Evolutionary conservation across 768 basidiomycete species (phyloP).

Genomic region (Agaricus subrufescens): DNA sequence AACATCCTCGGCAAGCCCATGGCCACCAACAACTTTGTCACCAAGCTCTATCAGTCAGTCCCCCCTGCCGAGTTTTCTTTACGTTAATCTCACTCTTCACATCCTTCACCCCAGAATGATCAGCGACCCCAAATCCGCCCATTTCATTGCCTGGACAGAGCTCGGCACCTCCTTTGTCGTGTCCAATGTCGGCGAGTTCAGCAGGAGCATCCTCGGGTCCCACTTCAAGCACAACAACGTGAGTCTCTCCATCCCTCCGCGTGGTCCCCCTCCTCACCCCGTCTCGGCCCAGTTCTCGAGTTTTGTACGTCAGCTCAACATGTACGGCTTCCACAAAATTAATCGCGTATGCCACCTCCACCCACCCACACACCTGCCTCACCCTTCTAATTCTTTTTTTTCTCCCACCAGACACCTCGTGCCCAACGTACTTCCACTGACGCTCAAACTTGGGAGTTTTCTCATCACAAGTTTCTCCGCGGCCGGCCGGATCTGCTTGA

Average conservation of each 20-base stretch:
- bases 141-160: slow-evolving; percentile 82
- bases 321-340: slow-evolving; percentile 96
- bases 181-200: slow-evolving; percentile 83
- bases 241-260: slow-evolving; percentile 19
- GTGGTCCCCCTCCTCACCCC: slow-evolving; percentile 4
- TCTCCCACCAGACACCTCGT: slow-evolving; percentile 57
- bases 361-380: neutral
- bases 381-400: neutral
- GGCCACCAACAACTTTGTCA: slow-evolving; percentile 79
- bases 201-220: slow-evolving; percentile 74
- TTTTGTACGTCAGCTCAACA: slow-evolving; percentile 93
- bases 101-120: slow-evolving; percentile 60
- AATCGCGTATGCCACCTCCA: slow-evolving; percentile 56
- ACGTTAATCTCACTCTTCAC: slow-evolving; percentile 5
- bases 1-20: slow-evolving; percentile 63
- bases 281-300: slow-evolving; percentile 66
- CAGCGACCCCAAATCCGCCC: slow-evolving; percentile 72
- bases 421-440: slow-evolving; percentile 78
- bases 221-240: slow-evolving; percentile 93
- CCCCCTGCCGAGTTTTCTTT: slow-evolving; percentile 9
- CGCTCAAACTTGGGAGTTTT: slow-evolving; percentile 87
- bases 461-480: slow-evolving; percentile 80
- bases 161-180: slow-evolving; percentile 83
- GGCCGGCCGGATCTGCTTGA: slow-evolving; percentile 78
- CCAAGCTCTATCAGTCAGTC: slow-evolving; percentile 81